Evolutionary conservation across 768 basidiomycete genomes (phyloP).

Genomic region (Pluteus cervinus): DNA sequence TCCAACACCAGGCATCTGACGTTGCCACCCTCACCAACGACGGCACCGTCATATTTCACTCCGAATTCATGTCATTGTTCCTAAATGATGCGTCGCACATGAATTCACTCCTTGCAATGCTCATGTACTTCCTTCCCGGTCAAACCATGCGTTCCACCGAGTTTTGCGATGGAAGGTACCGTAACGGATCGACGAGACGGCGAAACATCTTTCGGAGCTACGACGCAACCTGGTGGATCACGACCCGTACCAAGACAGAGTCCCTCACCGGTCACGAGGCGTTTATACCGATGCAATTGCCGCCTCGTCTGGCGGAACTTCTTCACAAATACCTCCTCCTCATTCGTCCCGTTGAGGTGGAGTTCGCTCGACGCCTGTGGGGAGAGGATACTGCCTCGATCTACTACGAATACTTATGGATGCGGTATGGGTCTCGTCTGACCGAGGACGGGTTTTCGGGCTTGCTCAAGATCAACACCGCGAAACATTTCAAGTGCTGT

Average conservation of each 20-base stretch:
- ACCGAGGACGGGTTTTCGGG: background rate
- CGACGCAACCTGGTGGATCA: slow-evolving; percentile 8
- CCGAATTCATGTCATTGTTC: background rate
- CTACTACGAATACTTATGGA: slow-evolving; percentile 12
- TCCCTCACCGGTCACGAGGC: slow-evolving; percentile 6
- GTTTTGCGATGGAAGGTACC: slow-evolving; percentile 10
- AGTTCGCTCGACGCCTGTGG: slow-evolving; percentile 3
- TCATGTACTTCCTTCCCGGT: slow-evolving; percentile 6
- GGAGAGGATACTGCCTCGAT: slow-evolving; percentile 5
- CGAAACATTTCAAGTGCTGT: slow-evolving; percentile 4
- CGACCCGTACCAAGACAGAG: slow-evolving; percentile 10
- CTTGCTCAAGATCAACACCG: slow-evolving; percentile 1
- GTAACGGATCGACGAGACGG: slow-evolving; percentile 7
- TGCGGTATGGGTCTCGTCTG: slow-evolving; percentile 1
- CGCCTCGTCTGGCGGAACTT: slow-evolving; percentile 2
- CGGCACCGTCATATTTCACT: too few species aligned
- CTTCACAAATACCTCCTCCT: slow-evolving; percentile 9
- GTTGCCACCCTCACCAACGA: too few species aligned
- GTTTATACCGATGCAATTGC: slow-evolving; percentile 12
- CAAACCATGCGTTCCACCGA: slow-evolving; percentile 8
- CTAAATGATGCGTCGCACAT: slow-evolving; percentile 1
- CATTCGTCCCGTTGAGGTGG: slow-evolving; percentile 8
- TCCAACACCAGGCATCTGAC: too few species aligned
- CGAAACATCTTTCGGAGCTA: slow-evolving; percentile 7
- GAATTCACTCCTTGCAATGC: slow-evolving; percentile 2